Base-by-base conservation (phyloP, 331 rosid genomes). In the Quercus tomentella region DNA sequence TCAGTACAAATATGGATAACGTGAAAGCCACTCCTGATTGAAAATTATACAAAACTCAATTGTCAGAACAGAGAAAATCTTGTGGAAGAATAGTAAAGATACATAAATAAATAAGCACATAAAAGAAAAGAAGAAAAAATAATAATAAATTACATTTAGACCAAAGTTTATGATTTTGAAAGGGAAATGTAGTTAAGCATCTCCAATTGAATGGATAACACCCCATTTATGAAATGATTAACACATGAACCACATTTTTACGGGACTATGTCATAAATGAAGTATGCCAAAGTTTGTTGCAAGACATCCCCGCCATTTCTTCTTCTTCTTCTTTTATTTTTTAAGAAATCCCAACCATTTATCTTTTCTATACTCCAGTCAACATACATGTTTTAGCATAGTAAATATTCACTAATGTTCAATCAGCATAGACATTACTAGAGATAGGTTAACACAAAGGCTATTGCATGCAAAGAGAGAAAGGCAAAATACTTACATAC, bases 1-100 rank as follows among this genome's bases (percentile, higher is more conserved):
- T 94, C 97, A 28, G 97, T 87, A 86, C 93, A 94, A 82, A 94
- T 92, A 81, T 94, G 98, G 82, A 94, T 82, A 83, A 94, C 78
- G 79, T 89, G 93, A 88, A 92, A 86, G 30, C 86, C 79, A 81
- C 73, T 91, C 94, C 98, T 94, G 91, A 71, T 80, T 61, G 82
- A 81, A 84, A 72, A 87, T 79, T 62, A 78, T 41, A 63, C 35
- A 77, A 52, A 80, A 63, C 58, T 80, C 75, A 54, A 73, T 62
- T 77, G 66, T 84, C 78, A 80, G 78, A 79, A 75, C 77, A 81
- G 33, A 51, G 60, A 49, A 72, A 61, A 33, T 15, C 16, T 74
- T 43, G 3, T 21, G 8, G 18, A 23, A 62, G 73, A 75, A 63
- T 56, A 57, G 7, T 41, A 66, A 73, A 73, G 77, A 17, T 20